Evolutionary conservation across 169 alveolate species (phyloP), one percentile per base, ranked within the genome.

Genomic region (Theileria equi): DNA sequence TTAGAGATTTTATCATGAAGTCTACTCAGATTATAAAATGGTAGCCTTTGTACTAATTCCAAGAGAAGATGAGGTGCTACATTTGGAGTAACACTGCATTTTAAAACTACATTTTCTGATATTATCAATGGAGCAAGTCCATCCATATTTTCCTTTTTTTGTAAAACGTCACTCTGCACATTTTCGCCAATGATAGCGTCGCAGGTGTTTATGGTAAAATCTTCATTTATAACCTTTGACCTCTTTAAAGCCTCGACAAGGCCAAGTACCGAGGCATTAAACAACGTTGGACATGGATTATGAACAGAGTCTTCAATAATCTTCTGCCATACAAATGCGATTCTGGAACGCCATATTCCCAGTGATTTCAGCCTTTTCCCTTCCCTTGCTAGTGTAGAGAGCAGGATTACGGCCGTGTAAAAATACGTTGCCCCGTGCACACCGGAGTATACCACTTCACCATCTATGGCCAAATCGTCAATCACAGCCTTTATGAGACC

Each of bases 1-100:
- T 62, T 52, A 23, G 58, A 23, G 16, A 87, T 16, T 7, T 44
- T 61, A 19, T 78, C 53, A 41, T 69, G 79, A 1, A 79, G 88
- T 54, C 70, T 43, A 26, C 60, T 44, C 60, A 73, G 40, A 55
- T 82, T 82, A 52, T 78, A 87, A 53, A 58, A 70, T 21, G 89
- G 78, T n/a, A 87, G 47, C 47, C 81, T 61, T 25, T 70, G 59
- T 2, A 81, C 61, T 17, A 73, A 59, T 38, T 87, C 89, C 23
- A 87, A 47, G 70, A 87, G 68, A 28, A 82, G 31, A 31, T 58
- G 67, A 32, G 87, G 49, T 35, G 63, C 67, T 48, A 87, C 43
- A 28, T 81, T 8, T 29, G 21, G n/a, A 29, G 17, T 29, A 7
- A 44, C 17, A 4, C 23, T 29, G 8, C 17, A 8, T 7, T 44